Evolutionary conservation across 768 basidiomycete species (phyloP), one percentile per base, ranked within the genome.

Genomic region (Phylloporus sp.): DNA sequence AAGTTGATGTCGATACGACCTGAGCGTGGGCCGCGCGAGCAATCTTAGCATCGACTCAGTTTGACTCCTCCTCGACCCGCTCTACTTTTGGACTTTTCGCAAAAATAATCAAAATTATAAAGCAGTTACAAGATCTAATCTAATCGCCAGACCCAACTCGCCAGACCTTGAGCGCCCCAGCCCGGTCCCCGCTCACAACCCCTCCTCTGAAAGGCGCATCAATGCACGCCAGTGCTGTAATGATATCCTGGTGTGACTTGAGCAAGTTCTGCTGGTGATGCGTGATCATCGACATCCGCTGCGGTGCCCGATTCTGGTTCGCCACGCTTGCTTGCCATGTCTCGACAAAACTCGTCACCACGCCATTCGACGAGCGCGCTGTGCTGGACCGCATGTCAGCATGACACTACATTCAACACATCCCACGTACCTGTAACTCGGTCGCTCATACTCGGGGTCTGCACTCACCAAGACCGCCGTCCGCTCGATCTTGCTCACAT

Each of bases 181-280:
- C 78, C 42, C 91, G 78, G 66, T 98, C 95, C 2, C 89, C 95
- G 56, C 88, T 93, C n/a, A 97, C 80, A 41, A 97, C 80, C 2
- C 92, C 90, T 23, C 92, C 93, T 49, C 90, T 80, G 71, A 97
- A 97, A 1, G 95, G 93, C 1, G 94, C 86, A 57, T 97, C 92
- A 47, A 99, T 84, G 56, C 87, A 89, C 1, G 83, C 84, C 31
- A 99, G 69, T 2, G 88, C 84, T 6, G 89, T 92, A 18, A 98
- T 82, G 2, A 92, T 82, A 63, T 98, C 95, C 59, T 93, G 91
- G 64, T 98, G 97, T 6, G 87, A 79, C 64, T 84, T 86, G 28
- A 97, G 73, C 20, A 97, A 73, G 47, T 85, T 86, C 63, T 94
- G 86, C 62, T 95, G 91, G 63, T 84, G 88, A 45, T 88, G 80